A percentile compares a stretch with the other conserved stretches of the same genome.
phyloP scores from a whole-genome alignment of 805 yeast genomes.

The Tetrapisispora taiwanensis region DNA sequence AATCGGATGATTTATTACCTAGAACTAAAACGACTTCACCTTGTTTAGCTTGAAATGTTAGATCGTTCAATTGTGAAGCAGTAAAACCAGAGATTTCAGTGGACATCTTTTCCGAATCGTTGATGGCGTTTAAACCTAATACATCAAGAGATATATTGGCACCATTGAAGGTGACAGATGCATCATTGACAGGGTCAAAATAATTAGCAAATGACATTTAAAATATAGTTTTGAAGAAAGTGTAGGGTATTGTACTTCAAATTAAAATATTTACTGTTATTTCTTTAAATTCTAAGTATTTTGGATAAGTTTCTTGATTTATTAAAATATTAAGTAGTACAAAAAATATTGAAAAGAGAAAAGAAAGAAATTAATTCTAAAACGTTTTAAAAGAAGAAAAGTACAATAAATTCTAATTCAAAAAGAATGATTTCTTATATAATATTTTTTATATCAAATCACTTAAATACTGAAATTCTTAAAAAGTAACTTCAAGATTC shows the following conservation, averaged over 20 bases:
- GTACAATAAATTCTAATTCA: no score
- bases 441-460: no score
- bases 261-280: background rate
- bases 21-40: slow-evolving; percentile 24
- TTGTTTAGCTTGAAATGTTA: slow-evolving; percentile 17
- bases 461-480: no score
- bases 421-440: no score
- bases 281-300: background rate
- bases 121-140: background rate
- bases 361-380: background rate
- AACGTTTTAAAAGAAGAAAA: no score
- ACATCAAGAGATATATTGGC: slow-evolving; percentile 11
- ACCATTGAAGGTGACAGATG: slow-evolving; percentile 19
- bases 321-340: background rate
- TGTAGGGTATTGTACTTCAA: background rate
- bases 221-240: background rate
- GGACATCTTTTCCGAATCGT: background rate
- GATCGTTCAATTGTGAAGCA: slow-evolving; percentile 5
- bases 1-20: slow-evolving; percentile 20
- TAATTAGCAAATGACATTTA: slow-evolving; percentile 18
- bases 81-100: background rate
- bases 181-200: slow-evolving; percentile 19
- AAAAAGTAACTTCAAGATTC: no score
- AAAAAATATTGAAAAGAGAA: background rate
- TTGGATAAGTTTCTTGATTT: background rate